Evolutionary conservation across 805 yeast genomes (phyloP).

Genomic region (Cephaloascus fragrans): DNA sequence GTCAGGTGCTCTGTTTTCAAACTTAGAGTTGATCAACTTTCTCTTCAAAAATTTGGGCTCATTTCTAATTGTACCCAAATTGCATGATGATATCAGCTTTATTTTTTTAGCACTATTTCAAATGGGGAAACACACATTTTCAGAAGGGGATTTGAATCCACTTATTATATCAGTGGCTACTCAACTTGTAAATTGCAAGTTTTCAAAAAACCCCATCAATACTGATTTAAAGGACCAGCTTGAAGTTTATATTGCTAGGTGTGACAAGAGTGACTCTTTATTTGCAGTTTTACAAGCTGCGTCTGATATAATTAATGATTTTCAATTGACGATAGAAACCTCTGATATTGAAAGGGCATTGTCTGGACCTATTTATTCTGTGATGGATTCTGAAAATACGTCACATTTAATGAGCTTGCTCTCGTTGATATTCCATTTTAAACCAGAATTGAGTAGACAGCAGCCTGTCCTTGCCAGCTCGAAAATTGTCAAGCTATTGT

Average conservation of each 20-base stretch:
- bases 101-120: slow-evolving; percentile 12
- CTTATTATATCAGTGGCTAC: neutral
- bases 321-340: neutral
- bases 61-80: slow-evolving; percentile 7
- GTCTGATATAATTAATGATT: neutral
- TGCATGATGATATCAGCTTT: slow-evolving; percentile 14
- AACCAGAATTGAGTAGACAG: neutral
- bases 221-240: neutral
- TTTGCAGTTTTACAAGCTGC: neutral
- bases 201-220: neutral
- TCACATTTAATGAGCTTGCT: neutral
- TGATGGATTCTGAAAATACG: neutral
- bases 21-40: slow-evolving; percentile 10
- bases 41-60: slow-evolving; percentile 11
- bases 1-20: slow-evolving; percentile 9
- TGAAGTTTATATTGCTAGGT: neutral
- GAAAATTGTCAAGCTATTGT: neutral
- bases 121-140: slow-evolving; percentile 2
- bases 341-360: neutral
- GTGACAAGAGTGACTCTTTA: neutral
- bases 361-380: too few relatives aligned
- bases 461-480: neutral
- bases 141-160: neutral
- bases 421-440: neutral
- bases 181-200: neutral